These are phyloP conservation scores for Vishniacozyma victoriae DNA, from an alignment of 768 basidiomycete species.

Conservation along the genomic window DNA sequence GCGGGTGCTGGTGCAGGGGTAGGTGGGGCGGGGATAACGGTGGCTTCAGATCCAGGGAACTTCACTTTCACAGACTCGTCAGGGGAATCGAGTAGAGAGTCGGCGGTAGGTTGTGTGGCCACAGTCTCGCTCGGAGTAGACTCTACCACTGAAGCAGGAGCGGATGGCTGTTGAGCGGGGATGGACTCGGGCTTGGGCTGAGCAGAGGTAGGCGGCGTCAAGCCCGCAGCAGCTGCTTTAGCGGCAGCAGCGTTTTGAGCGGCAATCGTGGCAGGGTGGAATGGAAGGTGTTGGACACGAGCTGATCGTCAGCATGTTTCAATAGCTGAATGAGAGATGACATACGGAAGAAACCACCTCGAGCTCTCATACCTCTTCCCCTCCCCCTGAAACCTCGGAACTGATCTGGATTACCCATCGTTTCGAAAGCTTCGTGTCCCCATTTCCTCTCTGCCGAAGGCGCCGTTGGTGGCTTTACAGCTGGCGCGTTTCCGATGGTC, in stretches of 20 bases:
- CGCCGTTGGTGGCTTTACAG: background rate
- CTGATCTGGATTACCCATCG: conserved; percentile 6
- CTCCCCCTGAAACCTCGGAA: conserved; percentile 5
- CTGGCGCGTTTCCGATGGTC: background rate
- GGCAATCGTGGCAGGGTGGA: conserved; percentile 2
- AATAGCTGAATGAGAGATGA: background rate
- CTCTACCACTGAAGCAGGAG: too few species aligned
- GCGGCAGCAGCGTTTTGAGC: conserved; percentile 3
- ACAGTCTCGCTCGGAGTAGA: conserved; percentile 13
- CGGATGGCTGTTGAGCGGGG: background rate
- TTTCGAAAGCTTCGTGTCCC: conserved; percentile 39
- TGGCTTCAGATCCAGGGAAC: conserved; percentile 18
- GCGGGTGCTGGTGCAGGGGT: conserved; percentile 2
- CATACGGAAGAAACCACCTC: conserved; percentile 21
- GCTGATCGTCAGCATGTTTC: conserved; percentile 1
- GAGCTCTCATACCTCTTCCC: conserved; percentile 17
- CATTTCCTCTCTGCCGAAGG: conserved; percentile 15
- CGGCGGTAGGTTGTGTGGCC: conserved; percentile 20
- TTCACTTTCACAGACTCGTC: conserved; percentile 19
- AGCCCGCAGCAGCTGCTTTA: background rate
- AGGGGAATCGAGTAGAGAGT: conserved; percentile 18
- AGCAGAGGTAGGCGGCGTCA: background rate
- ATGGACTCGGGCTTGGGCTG: background rate
- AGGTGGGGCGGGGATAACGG: background rate
- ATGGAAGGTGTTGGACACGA: conserved; percentile 15